phyloP scores from a whole-genome alignment of 148 eudicot genomes.

The Hydrangea macrophylla region DNA sequence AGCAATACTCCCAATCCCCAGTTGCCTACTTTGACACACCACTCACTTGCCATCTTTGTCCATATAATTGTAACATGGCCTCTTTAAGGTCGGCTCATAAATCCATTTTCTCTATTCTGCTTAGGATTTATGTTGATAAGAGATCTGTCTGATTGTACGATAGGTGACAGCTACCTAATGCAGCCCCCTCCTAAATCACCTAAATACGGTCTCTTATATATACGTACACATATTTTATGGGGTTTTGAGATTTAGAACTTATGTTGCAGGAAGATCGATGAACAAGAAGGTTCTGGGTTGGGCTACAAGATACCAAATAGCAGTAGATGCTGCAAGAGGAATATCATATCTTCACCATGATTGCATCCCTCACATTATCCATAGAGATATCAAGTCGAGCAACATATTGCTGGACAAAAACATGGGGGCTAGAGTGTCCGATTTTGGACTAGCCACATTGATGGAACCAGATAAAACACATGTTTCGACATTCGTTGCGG shows the following conservation, averaged over 20 bases:
- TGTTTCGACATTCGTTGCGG: constrained; percentile 80
- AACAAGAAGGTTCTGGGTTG: constrained; percentile 61
- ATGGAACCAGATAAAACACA: constrained; percentile 90
- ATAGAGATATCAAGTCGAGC: constrained; percentile 93
- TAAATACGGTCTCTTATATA: too few relatives aligned
- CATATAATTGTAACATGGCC: too few relatives aligned
- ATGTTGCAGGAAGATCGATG: constrained; percentile 45
- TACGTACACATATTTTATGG: not conserved
- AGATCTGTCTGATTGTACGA: too few relatives aligned
- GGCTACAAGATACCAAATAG: constrained; percentile 76
- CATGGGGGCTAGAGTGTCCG: constrained; percentile 83
- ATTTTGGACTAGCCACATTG: constrained; percentile 88
- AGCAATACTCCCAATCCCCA: too few relatives aligned
- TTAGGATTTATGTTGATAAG: too few relatives aligned
- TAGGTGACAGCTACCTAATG: too few relatives aligned
- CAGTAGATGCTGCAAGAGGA: constrained; percentile 88
- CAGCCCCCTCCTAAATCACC: too few relatives aligned
- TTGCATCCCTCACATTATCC: constrained; percentile 91
- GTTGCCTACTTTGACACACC: too few relatives aligned
- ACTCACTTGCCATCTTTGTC: too few relatives aligned
- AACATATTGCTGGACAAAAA: constrained; percentile 75
- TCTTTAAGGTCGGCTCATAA: too few relatives aligned
- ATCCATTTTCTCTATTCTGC: too few relatives aligned
- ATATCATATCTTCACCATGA: constrained; percentile 91
- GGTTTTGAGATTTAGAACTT: not conserved